These are phyloP conservation scores for Epichloe hybrida DNA, from an alignment of 2,329 filamentous ascomycete genomes.

Conservation along the genomic window DNA sequence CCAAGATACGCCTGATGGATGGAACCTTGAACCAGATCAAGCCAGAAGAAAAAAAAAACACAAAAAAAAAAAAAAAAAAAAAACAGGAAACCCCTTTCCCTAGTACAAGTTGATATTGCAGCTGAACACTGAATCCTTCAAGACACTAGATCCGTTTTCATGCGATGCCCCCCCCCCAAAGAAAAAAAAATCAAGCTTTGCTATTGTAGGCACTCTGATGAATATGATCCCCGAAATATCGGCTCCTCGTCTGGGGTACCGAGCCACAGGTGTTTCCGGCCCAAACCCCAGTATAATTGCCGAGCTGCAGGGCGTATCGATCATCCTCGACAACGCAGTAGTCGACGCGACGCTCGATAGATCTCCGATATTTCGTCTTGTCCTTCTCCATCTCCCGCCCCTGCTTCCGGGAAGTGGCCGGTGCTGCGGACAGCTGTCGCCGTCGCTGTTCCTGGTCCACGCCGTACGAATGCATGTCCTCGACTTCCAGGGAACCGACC, in stretches of 20 bases:
- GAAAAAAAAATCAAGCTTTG: neutral
- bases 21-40: neutral
- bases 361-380: neutral
- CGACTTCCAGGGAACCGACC: neutral
- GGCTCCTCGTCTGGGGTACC: constrained; percentile 7
- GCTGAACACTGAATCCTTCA: neutral
- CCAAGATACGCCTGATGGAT: neutral
- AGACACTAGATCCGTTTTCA: neutral
- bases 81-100: neutral
- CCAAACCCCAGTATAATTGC: constrained; percentile 13
- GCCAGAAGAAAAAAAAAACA: neutral
- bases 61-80: neutral
- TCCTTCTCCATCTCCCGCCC: neutral
- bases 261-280: constrained; percentile 5
- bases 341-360: constrained; percentile 8
- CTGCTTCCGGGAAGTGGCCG: neutral
- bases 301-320: constrained; percentile 1
- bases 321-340: constrained; percentile 7
- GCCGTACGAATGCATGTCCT: neutral
- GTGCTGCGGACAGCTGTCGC: neutral
- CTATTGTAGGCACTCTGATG: constrained; percentile 6
- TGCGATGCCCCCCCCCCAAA: neutral
- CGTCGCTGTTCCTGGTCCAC: neutral
- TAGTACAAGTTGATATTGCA: neutral
- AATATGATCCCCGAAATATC: constrained; percentile 10